Evolutionary conservation across 345 rosid genomes (phyloP), one percentile per base, ranked within the genome.

Genomic region (Populus euphratica): DNA sequence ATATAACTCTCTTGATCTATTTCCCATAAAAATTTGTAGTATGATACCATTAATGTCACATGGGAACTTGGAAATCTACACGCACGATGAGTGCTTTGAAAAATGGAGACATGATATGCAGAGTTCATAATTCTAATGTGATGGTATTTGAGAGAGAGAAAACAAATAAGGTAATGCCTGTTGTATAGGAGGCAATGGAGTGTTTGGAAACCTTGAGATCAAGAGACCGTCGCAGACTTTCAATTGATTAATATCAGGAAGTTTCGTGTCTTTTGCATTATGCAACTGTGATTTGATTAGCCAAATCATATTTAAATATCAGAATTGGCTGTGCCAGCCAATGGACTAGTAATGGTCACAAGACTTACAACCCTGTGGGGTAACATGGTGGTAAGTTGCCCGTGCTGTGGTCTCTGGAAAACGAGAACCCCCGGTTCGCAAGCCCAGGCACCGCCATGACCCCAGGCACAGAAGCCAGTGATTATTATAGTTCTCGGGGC

Each of bases 251-350:
- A 65, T 8, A 66, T 33, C 36, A 50, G 73, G 66, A 78, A 65
- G 83, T 67, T 70, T 68, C 36, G 69, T 75, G 84, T 83, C 78
- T 74, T 73, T 43, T 39, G 65, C 59, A 31, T 44, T 23, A 39
- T 35, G 13, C 4, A 18, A 23, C 8, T 13, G 66, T 23, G 43
- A 72, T 64, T 39, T 63, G 6, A 38, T 27, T 59, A 54, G 27
- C 65, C 20, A 43, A n/a, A 11, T 35, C 16, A 6, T 17, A 50
- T 71, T 69, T 35, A 56, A 56, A 72, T 2, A 33, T 33, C 12
- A 35, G 25, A 54, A n/a, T 8, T 56, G 83, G 41, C 73, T 14
- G 25, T 38, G 71, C 79, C 82, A 76, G 56, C 80, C 74, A 72
- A 73, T 47, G 36, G 68, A 47, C 25, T 67, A 78, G 41, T 65